Base-by-base conservation (phyloP, 805 yeast genomes). In the Lipomyces lipofer region DNA sequence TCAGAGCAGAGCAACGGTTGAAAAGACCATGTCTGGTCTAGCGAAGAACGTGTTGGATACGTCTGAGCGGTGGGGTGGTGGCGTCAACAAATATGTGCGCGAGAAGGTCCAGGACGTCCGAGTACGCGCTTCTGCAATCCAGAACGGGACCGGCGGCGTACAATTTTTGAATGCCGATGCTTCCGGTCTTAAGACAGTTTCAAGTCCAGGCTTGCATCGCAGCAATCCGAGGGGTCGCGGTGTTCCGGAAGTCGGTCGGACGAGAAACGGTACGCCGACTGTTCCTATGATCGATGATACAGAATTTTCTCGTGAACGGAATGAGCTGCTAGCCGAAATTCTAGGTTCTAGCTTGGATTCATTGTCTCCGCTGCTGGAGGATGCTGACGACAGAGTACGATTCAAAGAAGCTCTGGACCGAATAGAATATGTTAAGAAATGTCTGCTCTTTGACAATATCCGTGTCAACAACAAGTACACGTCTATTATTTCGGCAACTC, bases 41-140 rank as follows among this genome's bases (percentile, higher is more conserved):
- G 61, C 61, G 10, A 45, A 51, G 32, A 57, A 57, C 42, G 56
- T 57, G 36, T 47, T 33, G 17, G 60, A 49, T 2, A 44, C 55
- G 2, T 54, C 59, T 9, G 61, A 57, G 51, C 30, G 47, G 25
- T 51, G 60, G 60, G 40, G 57, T 13, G 61, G 39, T 13, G 61
- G 48, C 35, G 43, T 56, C 30, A 57, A 57, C 44, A 57, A 51
- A 38, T 57, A 24, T 25, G 60, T 57, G 22, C 47, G 56, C 21
- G 51, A 54, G 28, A 51, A 33, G 21, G 61, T 57, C 1, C 52
- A 57, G 33, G 61, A 57, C 32, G 61, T 47, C 10, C 47, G 49
- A 1, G 47, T 43, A 4, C 49, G 58, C 21, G 51, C 43, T 12
- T 42, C 17, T 10, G 58, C 51, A 21, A 38, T 48, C 15, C 53